phyloP scores from a whole-genome alignment of 768 basidiomycete species.

The Kwoniella heveanensis region DNA sequence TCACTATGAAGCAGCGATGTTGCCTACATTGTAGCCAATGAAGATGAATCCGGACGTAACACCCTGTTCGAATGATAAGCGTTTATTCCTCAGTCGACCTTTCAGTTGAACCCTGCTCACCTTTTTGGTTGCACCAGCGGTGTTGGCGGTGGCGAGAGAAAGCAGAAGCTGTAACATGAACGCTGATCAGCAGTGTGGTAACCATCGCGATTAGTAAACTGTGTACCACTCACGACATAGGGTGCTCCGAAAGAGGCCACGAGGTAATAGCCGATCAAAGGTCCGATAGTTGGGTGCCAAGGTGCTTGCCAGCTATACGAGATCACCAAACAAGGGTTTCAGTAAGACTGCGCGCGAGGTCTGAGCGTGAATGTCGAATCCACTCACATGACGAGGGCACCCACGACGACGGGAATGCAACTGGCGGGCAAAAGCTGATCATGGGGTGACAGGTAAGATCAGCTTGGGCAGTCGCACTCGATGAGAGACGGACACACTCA shows the following conservation, averaged over 20 bases:
- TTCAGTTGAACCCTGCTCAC: conserved; percentile 19
- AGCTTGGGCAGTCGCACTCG: too few relatives aligned
- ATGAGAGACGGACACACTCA: conserved; percentile 38
- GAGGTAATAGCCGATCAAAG: conserved; percentile 56
- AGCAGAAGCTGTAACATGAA: conserved; percentile 40
- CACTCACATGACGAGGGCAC: conserved; percentile 43
- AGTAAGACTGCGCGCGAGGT: too few relatives aligned
- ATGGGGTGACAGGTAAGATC: neutral
- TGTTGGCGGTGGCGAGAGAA: conserved; percentile 50
- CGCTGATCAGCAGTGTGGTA: neutral
- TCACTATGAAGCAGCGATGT: conserved; percentile 33
- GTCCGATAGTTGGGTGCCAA: conserved; percentile 52
- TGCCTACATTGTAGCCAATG: conserved; percentile 50
- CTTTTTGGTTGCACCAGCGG: conserved; percentile 56
- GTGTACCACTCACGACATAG: conserved; percentile 15
- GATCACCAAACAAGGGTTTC: too few relatives aligned
- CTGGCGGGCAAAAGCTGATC: conserved; percentile 45
- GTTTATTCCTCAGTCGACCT: too few relatives aligned
- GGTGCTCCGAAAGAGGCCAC: conserved; percentile 32
- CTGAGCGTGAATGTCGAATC: too few relatives aligned
- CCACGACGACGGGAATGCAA: conserved; percentile 56
- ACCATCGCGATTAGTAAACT: neutral
- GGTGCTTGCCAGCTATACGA: conserved; percentile 42
- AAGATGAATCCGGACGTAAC: conserved; percentile 51
- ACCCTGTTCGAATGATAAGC: conserved; percentile 1